A percentile compares a stretch with the other conserved stretches of the same genome.
These are phyloP conservation scores for Sporobolomyces pararoseus DNA, from an alignment of 768 basidiomycete genomes.

Conservation along the genomic window DNA sequence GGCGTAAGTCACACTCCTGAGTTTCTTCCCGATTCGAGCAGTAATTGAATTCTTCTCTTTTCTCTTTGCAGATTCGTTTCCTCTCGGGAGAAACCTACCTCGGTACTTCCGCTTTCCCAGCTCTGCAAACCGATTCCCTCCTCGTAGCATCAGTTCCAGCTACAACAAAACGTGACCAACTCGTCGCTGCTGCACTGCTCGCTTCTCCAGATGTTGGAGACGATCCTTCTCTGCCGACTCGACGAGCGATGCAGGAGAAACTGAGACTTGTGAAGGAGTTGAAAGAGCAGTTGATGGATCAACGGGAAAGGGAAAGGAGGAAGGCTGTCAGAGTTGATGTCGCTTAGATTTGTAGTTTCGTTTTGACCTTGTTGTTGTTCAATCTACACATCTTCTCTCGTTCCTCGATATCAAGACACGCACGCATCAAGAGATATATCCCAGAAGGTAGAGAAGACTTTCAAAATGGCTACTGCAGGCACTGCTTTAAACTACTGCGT, in stretches of 20 bases:
- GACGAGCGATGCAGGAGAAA: constrained; percentile 19
- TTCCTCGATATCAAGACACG: too few species aligned
- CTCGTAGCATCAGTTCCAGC: constrained; percentile 3
- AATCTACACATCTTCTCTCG: neutral
- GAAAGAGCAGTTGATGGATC: neutral
- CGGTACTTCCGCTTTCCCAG: constrained; percentile 38
- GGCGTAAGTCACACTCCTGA: constrained; percentile 12
- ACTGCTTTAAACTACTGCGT: neutral
- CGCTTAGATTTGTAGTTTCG: neutral
- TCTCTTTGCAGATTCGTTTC: constrained; percentile 39
- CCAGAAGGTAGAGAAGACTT: too few species aligned
- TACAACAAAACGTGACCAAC: constrained; percentile 27
- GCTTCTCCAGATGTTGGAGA: constrained; percentile 7
- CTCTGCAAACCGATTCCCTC: constrained; percentile 10
- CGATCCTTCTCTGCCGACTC: neutral
- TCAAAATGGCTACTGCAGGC: too few species aligned
- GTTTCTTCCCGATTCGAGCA: neutral
- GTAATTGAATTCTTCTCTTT: neutral
- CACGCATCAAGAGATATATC: too few species aligned
- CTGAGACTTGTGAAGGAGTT: constrained; percentile 16
- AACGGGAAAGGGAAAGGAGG: neutral
- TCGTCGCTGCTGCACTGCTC: constrained; percentile 32
- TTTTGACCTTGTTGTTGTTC: constrained; percentile 20
- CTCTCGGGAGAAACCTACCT: constrained; percentile 40
- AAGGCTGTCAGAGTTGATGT: constrained; percentile 22